Conservation (phyloP, 148 eudicot genomes). For the Rheum nobile region DNA sequence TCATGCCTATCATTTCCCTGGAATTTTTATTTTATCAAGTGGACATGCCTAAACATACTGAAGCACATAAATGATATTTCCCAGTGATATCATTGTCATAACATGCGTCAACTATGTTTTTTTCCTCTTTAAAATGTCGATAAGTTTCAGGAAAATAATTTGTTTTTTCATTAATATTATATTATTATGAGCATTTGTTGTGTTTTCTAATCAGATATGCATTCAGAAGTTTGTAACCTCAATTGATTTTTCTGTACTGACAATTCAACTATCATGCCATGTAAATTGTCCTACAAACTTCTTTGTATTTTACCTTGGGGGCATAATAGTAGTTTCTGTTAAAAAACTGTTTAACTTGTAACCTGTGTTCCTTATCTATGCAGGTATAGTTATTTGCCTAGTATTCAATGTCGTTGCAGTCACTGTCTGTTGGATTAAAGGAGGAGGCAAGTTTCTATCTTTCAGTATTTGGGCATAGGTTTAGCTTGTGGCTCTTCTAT, state of each 20-base stretch:
- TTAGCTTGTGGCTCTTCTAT: background rate
- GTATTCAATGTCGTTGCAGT: conserved; percentile 67
- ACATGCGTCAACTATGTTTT: background rate
- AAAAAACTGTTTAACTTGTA: background rate
- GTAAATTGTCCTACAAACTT: background rate
- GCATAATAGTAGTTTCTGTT: background rate
- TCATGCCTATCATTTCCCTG: background rate
- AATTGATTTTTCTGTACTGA: background rate
- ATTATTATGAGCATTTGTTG: background rate
- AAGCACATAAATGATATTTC: background rate
- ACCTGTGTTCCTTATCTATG: conserved; percentile 8
- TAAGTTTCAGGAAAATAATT: background rate
- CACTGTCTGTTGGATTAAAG: conserved; percentile 73
- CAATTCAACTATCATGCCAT: background rate
- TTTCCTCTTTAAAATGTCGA: background rate
- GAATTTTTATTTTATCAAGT: background rate
- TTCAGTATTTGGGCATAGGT: background rate
- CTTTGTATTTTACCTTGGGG: background rate
- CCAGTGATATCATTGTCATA: background rate
- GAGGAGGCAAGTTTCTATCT: conserved; percentile 57
- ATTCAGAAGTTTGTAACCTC: background rate
- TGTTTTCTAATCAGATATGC: background rate
- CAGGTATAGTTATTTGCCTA: conserved; percentile 85
- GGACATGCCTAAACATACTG: background rate
- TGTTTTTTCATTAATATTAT: background rate